Base-by-base conservation (phyloP, 345 rosid genomes). In the Boechera stricta region DNA sequence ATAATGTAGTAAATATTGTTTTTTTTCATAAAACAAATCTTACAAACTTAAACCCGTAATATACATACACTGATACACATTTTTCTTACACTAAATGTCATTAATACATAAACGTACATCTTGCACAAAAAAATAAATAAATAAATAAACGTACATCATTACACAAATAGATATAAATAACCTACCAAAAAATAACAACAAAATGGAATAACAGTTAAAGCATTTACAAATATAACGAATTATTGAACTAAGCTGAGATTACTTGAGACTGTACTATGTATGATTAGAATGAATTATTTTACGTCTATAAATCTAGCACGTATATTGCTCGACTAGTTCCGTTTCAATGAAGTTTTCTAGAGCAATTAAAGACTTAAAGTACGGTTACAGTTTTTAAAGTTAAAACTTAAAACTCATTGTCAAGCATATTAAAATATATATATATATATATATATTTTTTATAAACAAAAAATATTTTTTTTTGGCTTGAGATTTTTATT, bases 291-390 rank as follows among this genome's bases (percentile, higher is more conserved):
- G 36, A 28, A 29, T 55, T 18, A 12, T 5, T 55, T 6, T 29
- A 29, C 60, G 60, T 55, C 36, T 55, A 28, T 4, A 55, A 28
- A 55, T 26, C n/a, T 54, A 54, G 35, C 59, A 28, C 59, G 59
- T 55, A 55, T 6, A 12, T 55, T 55, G 59, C 60, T 28, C n/a
- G 4, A 29, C 36, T 55, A 29, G 36, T 13, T 12, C 18, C 59
- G n/a, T 55, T 16, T 28, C 36, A 55, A 12, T 28, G 59, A 13
- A 55, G 60, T 15, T 47, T 7, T 15, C 51, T 15, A 55, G 1
- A 1, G 36, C 36, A 55, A 55, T 29, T 29, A 55, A 55, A 28
- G 36, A 32, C 18, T 55, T 55, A 1, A 9, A 58, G 33, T 24
- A 53, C 58, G 13, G 3, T 54, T 54, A 47, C 51, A 45, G 16